These are phyloP conservation scores for Ogataea neopini DNA, from an alignment of 805 yeast species.

Conservation along the genomic window DNA sequence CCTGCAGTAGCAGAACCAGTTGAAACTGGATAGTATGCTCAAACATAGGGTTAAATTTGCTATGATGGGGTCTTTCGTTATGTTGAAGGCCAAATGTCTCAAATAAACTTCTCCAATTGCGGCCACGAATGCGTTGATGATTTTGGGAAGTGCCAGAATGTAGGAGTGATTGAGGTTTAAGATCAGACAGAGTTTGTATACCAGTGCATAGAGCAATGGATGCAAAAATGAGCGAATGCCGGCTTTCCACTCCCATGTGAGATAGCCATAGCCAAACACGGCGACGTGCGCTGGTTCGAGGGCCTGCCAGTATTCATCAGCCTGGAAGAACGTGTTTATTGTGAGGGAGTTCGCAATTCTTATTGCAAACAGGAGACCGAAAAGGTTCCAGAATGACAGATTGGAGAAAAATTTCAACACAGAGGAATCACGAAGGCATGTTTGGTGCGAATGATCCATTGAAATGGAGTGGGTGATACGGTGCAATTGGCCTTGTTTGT, in stretches of 20 bases:
- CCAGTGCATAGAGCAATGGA: conserved; percentile 66
- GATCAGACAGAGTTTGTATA: conserved; percentile 38
- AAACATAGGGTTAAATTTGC: conserved; percentile 47
- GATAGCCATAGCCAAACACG: conserved; percentile 76
- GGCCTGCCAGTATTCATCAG: conserved; percentile 94
- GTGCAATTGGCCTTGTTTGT: too few species aligned
- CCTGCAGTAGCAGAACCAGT: conserved; percentile 78
- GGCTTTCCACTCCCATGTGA: conserved; percentile 93
- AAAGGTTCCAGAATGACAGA: not conserved
- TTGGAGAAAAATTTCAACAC: not conserved
- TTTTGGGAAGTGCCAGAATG: conserved; percentile 58
- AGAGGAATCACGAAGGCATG: not conserved
- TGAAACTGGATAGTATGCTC: conserved; percentile 69
- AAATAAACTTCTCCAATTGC: conserved; percentile 68
- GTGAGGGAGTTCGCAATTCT: conserved; percentile 65
- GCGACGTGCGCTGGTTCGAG: conserved; percentile 85
- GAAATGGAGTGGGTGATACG: too few species aligned
- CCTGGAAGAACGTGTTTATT: conserved; percentile 81
- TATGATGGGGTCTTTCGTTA: conserved; percentile 31
- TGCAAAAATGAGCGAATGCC: conserved; percentile 77
- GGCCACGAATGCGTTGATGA: conserved; percentile 68
- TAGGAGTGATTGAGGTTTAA: conserved; percentile 40
- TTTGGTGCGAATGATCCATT: too few species aligned
- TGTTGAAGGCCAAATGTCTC: conserved; percentile 42
- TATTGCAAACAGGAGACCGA: conserved; percentile 35